A percentile compares a stretch with the other conserved stretches of the same genome.
These are phyloP conservation scores for Chytridiales sp. DNA, from an alignment of 371 early-diverging fungal genomes.

Conservation along the genomic window DNA sequence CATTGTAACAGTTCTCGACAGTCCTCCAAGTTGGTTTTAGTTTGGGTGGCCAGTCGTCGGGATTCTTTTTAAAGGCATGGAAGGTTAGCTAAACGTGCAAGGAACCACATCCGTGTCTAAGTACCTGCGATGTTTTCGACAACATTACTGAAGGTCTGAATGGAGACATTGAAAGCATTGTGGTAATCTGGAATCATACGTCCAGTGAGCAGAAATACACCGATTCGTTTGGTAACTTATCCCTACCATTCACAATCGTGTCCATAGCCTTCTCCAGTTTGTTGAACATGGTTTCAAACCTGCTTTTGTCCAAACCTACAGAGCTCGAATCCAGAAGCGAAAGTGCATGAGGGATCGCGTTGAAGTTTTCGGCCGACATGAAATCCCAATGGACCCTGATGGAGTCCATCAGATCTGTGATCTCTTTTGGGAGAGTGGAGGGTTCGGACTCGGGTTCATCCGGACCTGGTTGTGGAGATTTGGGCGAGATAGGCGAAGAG, in stretches of 20 bases:
- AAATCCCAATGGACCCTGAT: constrained; percentile 64
- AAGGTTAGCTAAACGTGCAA: background rate
- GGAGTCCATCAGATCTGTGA: constrained; percentile 45
- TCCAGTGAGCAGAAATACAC: background rate
- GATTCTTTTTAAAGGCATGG: constrained; percentile 48
- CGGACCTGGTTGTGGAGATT: no score
- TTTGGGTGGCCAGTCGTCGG: no score
- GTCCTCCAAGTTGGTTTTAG: constrained; percentile 65
- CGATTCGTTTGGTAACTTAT: background rate
- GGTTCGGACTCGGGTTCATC: constrained; percentile 21
- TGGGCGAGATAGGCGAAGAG: no score
- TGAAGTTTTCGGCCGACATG: constrained; percentile 66
- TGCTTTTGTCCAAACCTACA: constrained; percentile 72
- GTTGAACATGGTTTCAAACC: constrained; percentile 68
- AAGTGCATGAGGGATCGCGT: constrained; percentile 85
- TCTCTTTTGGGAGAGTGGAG: constrained; percentile 39
- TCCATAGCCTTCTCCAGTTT: constrained; percentile 81
- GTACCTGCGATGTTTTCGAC: constrained; percentile 80
- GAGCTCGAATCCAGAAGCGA: constrained; percentile 85
- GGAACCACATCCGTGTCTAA: constrained; percentile 22
- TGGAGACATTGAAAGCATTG: constrained; percentile 86
- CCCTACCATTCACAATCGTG: constrained; percentile 79
- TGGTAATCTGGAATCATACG: constrained; percentile 71
- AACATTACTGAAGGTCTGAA: constrained; percentile 88
- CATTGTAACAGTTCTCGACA: constrained; percentile 68